These are phyloP conservation scores for Ganoderma multipileum DNA, from an alignment of 1,284 basidiomycete genomes.

Conservation along the genomic window DNA sequence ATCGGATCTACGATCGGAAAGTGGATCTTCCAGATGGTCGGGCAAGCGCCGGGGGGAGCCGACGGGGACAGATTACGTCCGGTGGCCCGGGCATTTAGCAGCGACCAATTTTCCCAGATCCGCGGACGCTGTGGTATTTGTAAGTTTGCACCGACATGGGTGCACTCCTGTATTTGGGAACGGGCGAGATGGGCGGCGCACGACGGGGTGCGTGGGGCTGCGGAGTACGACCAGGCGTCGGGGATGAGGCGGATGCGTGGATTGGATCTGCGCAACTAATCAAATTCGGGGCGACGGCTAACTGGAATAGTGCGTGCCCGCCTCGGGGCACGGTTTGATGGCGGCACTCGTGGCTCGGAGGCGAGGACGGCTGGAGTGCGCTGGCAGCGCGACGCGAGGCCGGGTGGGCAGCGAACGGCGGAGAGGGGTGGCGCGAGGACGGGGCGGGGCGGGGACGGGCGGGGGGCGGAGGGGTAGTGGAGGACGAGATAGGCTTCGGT, in stretches of 20 bases:
- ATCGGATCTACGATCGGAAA: slow-evolving; percentile 35
- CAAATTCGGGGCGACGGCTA: slow-evolving; percentile 30
- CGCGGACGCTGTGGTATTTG: slow-evolving; percentile 21
- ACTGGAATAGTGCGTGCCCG: slow-evolving; percentile 20
- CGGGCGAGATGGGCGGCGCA: slow-evolving; percentile 6
- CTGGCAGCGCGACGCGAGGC: slow-evolving; percentile 23
- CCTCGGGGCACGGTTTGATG: slow-evolving; percentile 14
- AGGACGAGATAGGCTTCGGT: slow-evolving; percentile 35
- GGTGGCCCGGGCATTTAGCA: slow-evolving; percentile 14
- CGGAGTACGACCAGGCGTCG: slow-evolving; percentile 6
- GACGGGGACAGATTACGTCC: slow-evolving; percentile 28
- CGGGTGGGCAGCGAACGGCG: not conserved
- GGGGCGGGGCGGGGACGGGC: slow-evolving; percentile 8
- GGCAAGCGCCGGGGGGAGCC: slow-evolving; percentile 19
- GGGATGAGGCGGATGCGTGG: slow-evolving; percentile 19
- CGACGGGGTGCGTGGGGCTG: not conserved
- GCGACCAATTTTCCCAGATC: slow-evolving; percentile 23
- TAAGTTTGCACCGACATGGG: slow-evolving; percentile 2
- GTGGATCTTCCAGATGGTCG: slow-evolving; percentile 26
- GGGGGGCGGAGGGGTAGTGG: slow-evolving; percentile 5
- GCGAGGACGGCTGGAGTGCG: slow-evolving; percentile 5
- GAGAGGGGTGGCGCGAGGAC: not conserved
- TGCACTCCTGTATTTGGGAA: not conserved
- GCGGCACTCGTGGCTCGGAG: slow-evolving; percentile 18
- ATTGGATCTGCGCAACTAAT: slow-evolving; percentile 30